These are phyloP conservation scores for Stephanodiscus minutulus DNA, from an alignment of 108 stramenopile genomes.

Conservation along the genomic window DNA sequence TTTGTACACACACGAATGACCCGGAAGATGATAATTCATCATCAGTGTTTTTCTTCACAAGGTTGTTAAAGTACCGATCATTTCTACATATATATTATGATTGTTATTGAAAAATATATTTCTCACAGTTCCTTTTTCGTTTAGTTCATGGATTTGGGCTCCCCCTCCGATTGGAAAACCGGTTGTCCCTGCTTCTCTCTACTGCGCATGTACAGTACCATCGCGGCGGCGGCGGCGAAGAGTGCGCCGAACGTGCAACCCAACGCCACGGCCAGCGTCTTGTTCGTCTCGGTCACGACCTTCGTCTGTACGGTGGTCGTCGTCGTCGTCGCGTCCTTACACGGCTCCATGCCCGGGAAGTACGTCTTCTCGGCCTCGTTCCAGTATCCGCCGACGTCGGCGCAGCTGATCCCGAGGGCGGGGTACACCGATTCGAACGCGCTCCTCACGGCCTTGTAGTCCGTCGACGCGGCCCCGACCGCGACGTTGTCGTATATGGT, in stretches of 20 bases:
- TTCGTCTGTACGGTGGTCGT: constrained; percentile 1
- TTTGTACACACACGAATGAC: no score
- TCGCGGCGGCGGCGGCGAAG: constrained; percentile 27
- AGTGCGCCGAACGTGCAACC: constrained; percentile 19
- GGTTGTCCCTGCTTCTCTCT: constrained; percentile 31
- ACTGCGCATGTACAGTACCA: constrained; percentile 35
- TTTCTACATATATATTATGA: no score
- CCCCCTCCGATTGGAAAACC: constrained; percentile 23
- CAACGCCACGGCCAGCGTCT: constrained; percentile 4
- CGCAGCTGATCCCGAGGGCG: constrained; percentile 63
- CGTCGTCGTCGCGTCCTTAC: constrained; percentile 15
- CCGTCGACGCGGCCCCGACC: constrained; percentile 40
- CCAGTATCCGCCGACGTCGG: constrained; percentile 71
- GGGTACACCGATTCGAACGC: constrained; percentile 72
- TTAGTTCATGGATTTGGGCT: constrained; percentile 9
- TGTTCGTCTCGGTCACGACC: constrained; percentile 16
- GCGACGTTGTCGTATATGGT: constrained; percentile 72
- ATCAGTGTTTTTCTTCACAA: no score
- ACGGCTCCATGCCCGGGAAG: constrained; percentile 45
- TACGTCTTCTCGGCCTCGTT: constrained; percentile 36
- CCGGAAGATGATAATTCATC: no score
- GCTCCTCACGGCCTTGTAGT: constrained; percentile 58
- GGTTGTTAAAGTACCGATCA: no score
- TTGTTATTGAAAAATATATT: no score
- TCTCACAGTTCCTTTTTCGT: neutral